These are phyloP conservation scores for Bacidia gigantensis DNA, from an alignment of 495 filamentous ascomycete species.

Conservation along the genomic window DNA sequence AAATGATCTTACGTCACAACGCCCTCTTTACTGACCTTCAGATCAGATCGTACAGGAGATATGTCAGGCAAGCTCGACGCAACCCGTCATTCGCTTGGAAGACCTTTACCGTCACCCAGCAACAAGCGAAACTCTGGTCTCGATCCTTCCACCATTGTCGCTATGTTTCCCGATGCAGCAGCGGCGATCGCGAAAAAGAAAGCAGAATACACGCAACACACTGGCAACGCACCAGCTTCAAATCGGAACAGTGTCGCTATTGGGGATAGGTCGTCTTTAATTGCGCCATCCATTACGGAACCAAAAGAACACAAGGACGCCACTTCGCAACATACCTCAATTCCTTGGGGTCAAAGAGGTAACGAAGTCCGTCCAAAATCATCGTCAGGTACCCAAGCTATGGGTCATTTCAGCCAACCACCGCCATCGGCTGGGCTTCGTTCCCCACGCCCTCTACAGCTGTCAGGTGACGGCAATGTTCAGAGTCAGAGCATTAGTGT, in stretches of 20 bases:
- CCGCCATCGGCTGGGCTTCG: slow-evolving; percentile 67
- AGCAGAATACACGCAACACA: slow-evolving; percentile 89
- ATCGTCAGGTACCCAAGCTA: slow-evolving; percentile 72
- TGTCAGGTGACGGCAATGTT: slow-evolving; percentile 51
- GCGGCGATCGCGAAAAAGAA: slow-evolving; percentile 96
- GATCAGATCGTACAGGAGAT: slow-evolving; percentile 82
- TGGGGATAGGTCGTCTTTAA: slow-evolving; percentile 66
- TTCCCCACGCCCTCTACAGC: slow-evolving; percentile 57
- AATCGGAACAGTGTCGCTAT: slow-evolving; percentile 85
- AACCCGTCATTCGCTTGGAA: slow-evolving; percentile 72
- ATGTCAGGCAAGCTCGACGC: slow-evolving; percentile 93
- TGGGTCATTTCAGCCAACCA: slow-evolving; percentile 92
- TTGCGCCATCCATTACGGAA: slow-evolving; percentile 63
- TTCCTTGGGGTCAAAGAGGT: slow-evolving; percentile 59
- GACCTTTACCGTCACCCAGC: slow-evolving; percentile 61
- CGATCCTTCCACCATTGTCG: slow-evolving; percentile 87
- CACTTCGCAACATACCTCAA: slow-evolving; percentile 47
- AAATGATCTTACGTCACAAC: neutral
- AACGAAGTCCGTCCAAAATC: slow-evolving; percentile 72
- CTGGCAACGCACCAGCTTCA: slow-evolving; percentile 75
- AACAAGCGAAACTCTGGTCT: slow-evolving; percentile 84
- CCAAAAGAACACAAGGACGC: slow-evolving; percentile 43
- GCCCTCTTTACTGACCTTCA: neutral
- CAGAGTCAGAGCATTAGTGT: slow-evolving; percentile 74
- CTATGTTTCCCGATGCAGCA: slow-evolving; percentile 97